Base-by-base conservation (phyloP, 768 basidiomycete genomes). In the Podaxis sp. region DNA sequence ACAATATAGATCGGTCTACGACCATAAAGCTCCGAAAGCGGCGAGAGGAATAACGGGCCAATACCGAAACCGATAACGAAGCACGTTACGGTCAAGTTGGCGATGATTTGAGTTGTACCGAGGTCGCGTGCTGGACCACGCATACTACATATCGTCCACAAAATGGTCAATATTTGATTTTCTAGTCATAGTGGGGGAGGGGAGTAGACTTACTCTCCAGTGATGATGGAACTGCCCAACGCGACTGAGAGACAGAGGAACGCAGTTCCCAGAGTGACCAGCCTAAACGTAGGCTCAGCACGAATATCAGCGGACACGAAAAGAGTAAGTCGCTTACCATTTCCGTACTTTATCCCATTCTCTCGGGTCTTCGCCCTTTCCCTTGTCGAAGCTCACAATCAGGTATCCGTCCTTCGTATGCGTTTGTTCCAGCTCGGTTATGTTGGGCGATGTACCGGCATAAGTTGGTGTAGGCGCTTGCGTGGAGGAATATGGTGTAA, bases 21-120 rank as follows among this genome's bases (percentile, higher is more conserved):
- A 2, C 79, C 78, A 20, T 76, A 67, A 22, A 79, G 71, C 61
- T 80, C 77, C 4, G 76, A 77, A 4, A 79, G 67, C 8, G 67
- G 77, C 11, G 77, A 82, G 72, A 69, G 77, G 65, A 77, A 68
- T 59, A 81, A 75, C 17, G 84, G 79, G 17, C 76, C 80, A 57
- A 77, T 70, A 36, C 77, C 77, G 64, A 76, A 79, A 20, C 79
- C 78, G 54, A 79, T 75, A 26, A 80, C 78, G 60, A 80, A 80
- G 46, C 74, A 75, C 7, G 79, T 76, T 7, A 78, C 77, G 2
- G 77, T 77, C n/a, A 80, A 70, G 62, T 78, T 78, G 55, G 75
- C 71, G 28, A 80, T 73, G 56, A 75, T 75, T 66, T 77, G 75
- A 3, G 70, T 68, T 12, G 71, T 74, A 40, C 73, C 66, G 26